Evolutionary conservation across 371 early-diverging fungal species (phyloP), one percentile per base, ranked within the genome.

Genomic region (Vairimorpha apis): DNA sequence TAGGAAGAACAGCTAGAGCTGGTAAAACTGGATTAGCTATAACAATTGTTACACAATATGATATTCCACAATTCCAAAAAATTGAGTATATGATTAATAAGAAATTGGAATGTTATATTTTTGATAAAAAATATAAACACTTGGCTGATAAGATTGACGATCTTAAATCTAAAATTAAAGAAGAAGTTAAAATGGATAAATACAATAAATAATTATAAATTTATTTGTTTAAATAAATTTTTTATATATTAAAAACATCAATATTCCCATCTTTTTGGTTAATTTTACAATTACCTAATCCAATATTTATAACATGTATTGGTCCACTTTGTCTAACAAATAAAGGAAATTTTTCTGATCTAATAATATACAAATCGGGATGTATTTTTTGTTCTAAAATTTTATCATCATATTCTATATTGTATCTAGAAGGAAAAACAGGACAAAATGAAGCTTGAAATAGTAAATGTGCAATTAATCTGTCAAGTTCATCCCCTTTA

Each of bases 41-140:
- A 27, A 92, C 94, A 8, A 88, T 97, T 79, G 92, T 95, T 18
- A 93, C 95, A 12, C 95, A 96, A 83, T 87, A 89, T 45, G 99
- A 99, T 76, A 87, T 94, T 84, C 80, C 88, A 21, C 90, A 94
- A 86, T 86, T 97, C 73, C 88, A 92, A 67, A 94, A 88, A 80
- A 85, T 99, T 65, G 97, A 99, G 84, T 90, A 92, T 67, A 91
- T 92, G 78, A 91, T 92, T 83, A 92, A 93, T 1, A 93, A 91
- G 10, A 87, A 93, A 75, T 94, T 95, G 85, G 95, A 94, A 0
- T 55, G 70, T 18, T 72, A 65, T 53, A 13, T 35, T 27, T 70
- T 33, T n/a, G 32, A 64, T 21, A 32, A 18, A 62, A 23, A 60
- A 23, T 63, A 16, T 55, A 25, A 67, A 41, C 25, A 25, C 2